Base-by-base conservation (phyloP, 768 basidiomycete genomes). In the Mycena chlorophos region DNA sequence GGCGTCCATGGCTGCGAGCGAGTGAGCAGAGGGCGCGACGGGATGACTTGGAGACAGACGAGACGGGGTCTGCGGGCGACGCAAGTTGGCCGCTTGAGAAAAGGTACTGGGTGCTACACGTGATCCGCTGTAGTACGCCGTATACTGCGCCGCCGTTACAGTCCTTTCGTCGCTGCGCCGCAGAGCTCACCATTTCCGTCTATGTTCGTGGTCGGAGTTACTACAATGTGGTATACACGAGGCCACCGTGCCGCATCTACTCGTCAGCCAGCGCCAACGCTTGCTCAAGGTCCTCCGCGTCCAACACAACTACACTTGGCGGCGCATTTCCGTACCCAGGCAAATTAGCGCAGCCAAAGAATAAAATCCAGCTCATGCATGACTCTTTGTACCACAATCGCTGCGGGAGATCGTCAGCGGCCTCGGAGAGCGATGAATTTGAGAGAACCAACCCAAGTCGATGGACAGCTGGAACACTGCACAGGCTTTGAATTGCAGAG, bases 391-490 rank as follows among this genome's bases (percentile, higher is more conserved):
- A 74, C 67, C 16, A 91, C 70, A 63, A 94, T 93, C 22, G 79
- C 91, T 91, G 60, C 45, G 56, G 60, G 52, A 60, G n/a, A n/a
- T 45, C 31, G 31, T 42, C 22, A 22, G 13, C 59, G 48, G 40
- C 49, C 6, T 37, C 10, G 13, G 13, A 19, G 69, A 5, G 20
- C 13, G 12, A 37, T n/a, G n/a, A 37, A 10, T 37, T 20, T 42
- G 13, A 8, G 40, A 42, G 20, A 42, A 42, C 88, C 60, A 57
- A 90, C 91, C 87, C 59, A 81, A 65, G 70, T 94, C 91, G 38
- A 93, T 71, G 1, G 88, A 88, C 42, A 94, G 71, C 67, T 94
- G 92, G 67, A 93, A 93, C 55, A 93, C 77, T 4, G 89, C 86
- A 62, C 91, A 93, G 38, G 83, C 81, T 69, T 88, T 86, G 77